phyloP scores from a whole-genome alignment of 805 yeast genomes.

The Saturnispora gosingensis region DNA sequence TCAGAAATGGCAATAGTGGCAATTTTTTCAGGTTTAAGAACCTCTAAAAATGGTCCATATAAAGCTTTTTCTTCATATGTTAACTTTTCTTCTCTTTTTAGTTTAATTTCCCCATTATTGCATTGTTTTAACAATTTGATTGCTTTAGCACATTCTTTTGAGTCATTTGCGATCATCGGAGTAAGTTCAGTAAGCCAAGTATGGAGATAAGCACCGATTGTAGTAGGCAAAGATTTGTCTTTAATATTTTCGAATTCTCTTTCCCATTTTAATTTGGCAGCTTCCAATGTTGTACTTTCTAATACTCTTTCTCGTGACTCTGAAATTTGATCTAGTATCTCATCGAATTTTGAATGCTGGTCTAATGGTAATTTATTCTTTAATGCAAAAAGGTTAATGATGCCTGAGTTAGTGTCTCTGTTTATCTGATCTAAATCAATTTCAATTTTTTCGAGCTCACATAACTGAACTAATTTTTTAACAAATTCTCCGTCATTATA shows the following conservation, averaged over 20 bases:
- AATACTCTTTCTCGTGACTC: slow-evolving; percentile 65
- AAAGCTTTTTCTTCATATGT: slow-evolving; percentile 32
- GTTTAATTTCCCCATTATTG: slow-evolving; percentile 9
- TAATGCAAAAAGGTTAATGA: slow-evolving; percentile 57
- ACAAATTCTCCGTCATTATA: slow-evolving; percentile 21
- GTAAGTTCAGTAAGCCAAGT: slow-evolving; percentile 73
- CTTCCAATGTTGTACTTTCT: slow-evolving; percentile 73
- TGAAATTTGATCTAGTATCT: slow-evolving; percentile 59
- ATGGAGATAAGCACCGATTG: slow-evolving; percentile 68
- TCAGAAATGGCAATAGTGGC: slow-evolving; percentile 81
- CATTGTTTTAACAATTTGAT: slow-evolving; percentile 19
- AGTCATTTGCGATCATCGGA: slow-evolving; percentile 63
- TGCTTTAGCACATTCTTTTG: slow-evolving; percentile 42
- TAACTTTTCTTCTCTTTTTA: slow-evolving; percentile 15
- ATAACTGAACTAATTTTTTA: slow-evolving; percentile 14
- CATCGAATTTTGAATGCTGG: slow-evolving; percentile 49
- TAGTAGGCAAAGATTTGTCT: slow-evolving; percentile 39
- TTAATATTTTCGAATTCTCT: slow-evolving; percentile 52
- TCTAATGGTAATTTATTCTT: slow-evolving; percentile 43
- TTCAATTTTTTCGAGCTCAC: slow-evolving; percentile 17
- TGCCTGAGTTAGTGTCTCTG: slow-evolving; percentile 9
- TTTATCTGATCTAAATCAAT: slow-evolving; percentile 13
- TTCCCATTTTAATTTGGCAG: slow-evolving; percentile 85
- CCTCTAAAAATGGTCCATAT: slow-evolving; percentile 68
- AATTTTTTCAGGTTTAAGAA: slow-evolving; percentile 73